These are phyloP conservation scores for Rhodotorula sp. DNA, from an alignment of 1,284 basidiomycete species.

Conservation along the genomic window DNA sequence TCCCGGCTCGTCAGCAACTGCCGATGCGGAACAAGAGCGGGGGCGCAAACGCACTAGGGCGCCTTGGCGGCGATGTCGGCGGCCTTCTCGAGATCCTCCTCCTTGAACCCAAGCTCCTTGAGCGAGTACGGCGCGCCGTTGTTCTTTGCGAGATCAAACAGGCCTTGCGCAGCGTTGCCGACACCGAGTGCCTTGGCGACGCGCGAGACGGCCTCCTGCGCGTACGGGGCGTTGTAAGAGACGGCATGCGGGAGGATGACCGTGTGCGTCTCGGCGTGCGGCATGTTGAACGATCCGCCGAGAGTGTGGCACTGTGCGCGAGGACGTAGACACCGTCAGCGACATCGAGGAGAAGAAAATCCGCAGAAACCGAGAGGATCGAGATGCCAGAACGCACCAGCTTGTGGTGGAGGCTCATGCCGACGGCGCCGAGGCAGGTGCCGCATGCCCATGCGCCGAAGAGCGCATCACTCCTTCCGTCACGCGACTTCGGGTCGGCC, in stretches of 20 bases:
- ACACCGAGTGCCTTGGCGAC: slow-evolving; percentile 51
- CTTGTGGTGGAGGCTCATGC: slow-evolving; percentile 58
- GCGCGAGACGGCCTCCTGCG: slow-evolving; percentile 51
- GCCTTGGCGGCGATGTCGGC: slow-evolving; percentile 55
- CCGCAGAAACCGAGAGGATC: no score
- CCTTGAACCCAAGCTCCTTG: slow-evolving; percentile 55
- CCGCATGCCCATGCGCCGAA: slow-evolving; percentile 57
- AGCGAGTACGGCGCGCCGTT: slow-evolving; percentile 53
- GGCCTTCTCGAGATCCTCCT: slow-evolving; percentile 55
- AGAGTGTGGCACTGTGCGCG: slow-evolving; percentile 35
- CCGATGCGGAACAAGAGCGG: not conserved
- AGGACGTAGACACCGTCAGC: not conserved
- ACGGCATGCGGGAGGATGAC: slow-evolving; percentile 57
- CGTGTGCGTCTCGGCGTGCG: slow-evolving; percentile 58
- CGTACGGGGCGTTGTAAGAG: slow-evolving; percentile 55
- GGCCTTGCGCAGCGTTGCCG: slow-evolving; percentile 51
- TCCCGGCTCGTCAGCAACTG: not conserved
- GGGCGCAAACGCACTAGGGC: slow-evolving; percentile 48
- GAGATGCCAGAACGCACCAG: slow-evolving; percentile 46
- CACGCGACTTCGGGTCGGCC: slow-evolving; percentile 48
- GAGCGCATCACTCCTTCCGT: slow-evolving; percentile 54
- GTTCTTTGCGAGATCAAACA: slow-evolving; percentile 54
- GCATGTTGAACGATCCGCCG: slow-evolving; percentile 56
- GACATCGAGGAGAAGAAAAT: not conserved
- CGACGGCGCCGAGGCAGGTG: slow-evolving; percentile 53